Evolutionary conservation across 441 rosid species (phyloP).

Genomic region (Brassica hybrid): DNA sequence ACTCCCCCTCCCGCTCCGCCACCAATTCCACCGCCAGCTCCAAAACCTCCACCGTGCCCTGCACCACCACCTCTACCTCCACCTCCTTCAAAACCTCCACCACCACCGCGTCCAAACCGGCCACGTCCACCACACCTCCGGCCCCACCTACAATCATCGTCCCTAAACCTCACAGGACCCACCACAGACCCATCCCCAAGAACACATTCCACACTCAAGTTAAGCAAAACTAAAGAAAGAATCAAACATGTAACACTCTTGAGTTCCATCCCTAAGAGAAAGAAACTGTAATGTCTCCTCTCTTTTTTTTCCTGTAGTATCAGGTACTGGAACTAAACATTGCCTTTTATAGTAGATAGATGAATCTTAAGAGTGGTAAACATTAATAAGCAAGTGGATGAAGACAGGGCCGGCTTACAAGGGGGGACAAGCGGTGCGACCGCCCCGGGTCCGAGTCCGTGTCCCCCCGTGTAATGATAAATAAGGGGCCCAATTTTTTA

Average conservation of each 20-base stretch:
- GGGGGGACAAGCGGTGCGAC: no score
- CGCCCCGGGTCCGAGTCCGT: no score
- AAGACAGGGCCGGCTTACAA: no score
- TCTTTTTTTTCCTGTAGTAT: conserved; percentile 19
- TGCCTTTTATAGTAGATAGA: conserved; percentile 31
- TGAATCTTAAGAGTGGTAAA: not conserved
- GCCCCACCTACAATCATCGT: conserved; percentile 57
- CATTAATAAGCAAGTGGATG: conserved; percentile 32
- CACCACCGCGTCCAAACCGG: conserved; percentile 48
- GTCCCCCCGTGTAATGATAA: no score
- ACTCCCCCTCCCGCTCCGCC: conserved; percentile 41
- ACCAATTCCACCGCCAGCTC: conserved; percentile 49
- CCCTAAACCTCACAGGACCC: conserved; percentile 44
- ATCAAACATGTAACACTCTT: conserved; percentile 46
- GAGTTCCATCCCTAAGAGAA: conserved; percentile 11
- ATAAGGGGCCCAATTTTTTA: no score
- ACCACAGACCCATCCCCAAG: conserved; percentile 55
- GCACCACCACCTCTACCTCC: conserved; percentile 41
- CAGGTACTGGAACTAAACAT: conserved; percentile 29
- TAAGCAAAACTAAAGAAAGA: conserved; percentile 51
- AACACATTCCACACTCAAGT: conserved; percentile 45
- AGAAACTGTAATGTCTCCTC: conserved; percentile 19
- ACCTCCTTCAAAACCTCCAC: conserved; percentile 48
- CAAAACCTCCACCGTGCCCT: conserved; percentile 50
- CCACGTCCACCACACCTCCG: conserved; percentile 46